phyloP scores from a whole-genome alignment of 2,329 filamentous ascomycete species.

The Anthostomella pinea region DNA sequence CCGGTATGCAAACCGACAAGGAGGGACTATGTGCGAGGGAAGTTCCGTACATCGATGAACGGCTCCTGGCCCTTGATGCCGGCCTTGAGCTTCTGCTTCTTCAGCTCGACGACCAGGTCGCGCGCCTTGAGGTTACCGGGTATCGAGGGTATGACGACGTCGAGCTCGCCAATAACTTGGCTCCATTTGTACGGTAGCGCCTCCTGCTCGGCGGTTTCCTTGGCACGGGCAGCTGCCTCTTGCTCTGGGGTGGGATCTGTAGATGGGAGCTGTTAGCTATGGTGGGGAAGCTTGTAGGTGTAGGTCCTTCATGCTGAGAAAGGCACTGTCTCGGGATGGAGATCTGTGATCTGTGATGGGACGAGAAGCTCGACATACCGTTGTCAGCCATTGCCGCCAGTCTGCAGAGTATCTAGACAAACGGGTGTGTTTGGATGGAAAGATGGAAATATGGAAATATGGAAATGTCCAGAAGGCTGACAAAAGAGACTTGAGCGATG shows the following conservation, averaged over 20 bases:
- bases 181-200: constrained; percentile 96
- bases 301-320: no score
- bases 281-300: constrained; percentile 4
- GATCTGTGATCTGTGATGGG: no score
- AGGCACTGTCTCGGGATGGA: no score
- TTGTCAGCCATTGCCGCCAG: constrained; percentile 22
- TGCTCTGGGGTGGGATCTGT: constrained; percentile 55
- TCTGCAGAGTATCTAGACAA: neutral
- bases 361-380: constrained; percentile 8
- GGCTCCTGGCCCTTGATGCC: constrained; percentile 86
- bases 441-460: neutral
- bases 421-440: neutral
- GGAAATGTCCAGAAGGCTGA: constrained; percentile 21
- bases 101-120: constrained; percentile 81
- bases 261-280: constrained; percentile 5
- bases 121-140: constrained; percentile 79
- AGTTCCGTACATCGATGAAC: constrained; percentile 66
- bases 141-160: constrained; percentile 68
- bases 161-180: constrained; percentile 86
- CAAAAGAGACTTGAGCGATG: constrained; percentile 7
- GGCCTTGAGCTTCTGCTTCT: constrained; percentile 73
- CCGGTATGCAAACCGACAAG: neutral
- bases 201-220: constrained; percentile 84
- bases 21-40: constrained; percentile 3
- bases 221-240: constrained; percentile 58